Evolutionary conservation across 2,329 filamentous ascomycete genomes (phyloP), one percentile per base, ranked within the genome.

Genomic region (Fusarium equiseti): DNA sequence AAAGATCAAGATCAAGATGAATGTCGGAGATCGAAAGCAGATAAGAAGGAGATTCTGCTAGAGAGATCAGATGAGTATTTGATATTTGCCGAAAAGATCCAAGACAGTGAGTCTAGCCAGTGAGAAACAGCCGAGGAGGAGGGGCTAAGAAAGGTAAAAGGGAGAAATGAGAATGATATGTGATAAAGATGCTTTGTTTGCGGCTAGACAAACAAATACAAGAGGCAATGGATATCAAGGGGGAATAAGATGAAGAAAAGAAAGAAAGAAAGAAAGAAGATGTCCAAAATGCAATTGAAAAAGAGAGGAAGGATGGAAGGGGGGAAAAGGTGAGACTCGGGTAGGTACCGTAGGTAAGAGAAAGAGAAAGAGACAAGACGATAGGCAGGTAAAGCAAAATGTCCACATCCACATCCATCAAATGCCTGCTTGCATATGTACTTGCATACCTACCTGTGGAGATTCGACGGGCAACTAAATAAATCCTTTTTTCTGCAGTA

Each of bases 41-140:
- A 65, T 59, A 62, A 63, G 61, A 64, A 31, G 45, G 56, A 54
- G 59, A 44, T 20, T 42, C 42, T 63, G 45, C 48, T 57, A 40
- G 43, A 69, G 64, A 69, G 68, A 69, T 71, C 68, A 69, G 64
- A 71, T 69, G 68, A 72, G 68, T 66, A 48, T 49, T 71, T 64
- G 55, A 72, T 71, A 69, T 69, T 66, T 71, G 48, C 68, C 59
- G 59, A 64, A 65, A 49, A 50, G 53, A 60, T 57, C 50, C 54
- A 57, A 45, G 64, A 60, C 59, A 53, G 35, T 38, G 18, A 38
- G 40, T 52, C 65, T 51, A 71, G 64, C 68, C 68, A 71, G 68
- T 71, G 42, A 71, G 52, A 60, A 49, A 20, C 64, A 59, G 40
- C 59, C 59, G 56, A 69, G 53, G 66, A 59, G 52, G 59, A 66